Conservation (phyloP, 495 filamentous ascomycete species). For the Talaromyces thailandensis region DNA sequence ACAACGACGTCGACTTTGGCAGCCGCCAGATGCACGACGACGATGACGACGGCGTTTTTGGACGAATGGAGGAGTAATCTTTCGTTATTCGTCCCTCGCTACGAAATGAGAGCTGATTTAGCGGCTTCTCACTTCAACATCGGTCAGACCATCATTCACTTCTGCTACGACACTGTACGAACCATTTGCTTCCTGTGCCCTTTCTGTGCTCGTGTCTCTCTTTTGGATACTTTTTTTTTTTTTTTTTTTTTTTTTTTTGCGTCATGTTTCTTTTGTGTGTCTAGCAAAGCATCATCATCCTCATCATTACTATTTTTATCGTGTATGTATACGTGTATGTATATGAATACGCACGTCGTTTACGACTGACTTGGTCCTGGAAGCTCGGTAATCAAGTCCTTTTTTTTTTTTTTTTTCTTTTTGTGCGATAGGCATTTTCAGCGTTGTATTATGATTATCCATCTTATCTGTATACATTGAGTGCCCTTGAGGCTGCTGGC, state of each 20-base stretch:
- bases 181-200: background rate
- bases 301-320: background rate
- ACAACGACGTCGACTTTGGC: conserved; percentile 75
- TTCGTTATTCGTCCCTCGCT: background rate
- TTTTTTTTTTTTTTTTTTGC: background rate
- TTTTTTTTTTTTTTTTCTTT: conserved; percentile 19
- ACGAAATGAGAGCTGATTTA: background rate
- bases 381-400: conserved; percentile 20
- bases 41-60: conserved; percentile 93
- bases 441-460: background rate
- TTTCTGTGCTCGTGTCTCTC: background rate
- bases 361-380: conserved; percentile 12
- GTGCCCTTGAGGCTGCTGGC: background rate
- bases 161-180: conserved; percentile 9
- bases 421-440: conserved; percentile 11
- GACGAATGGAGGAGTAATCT: conserved; percentile 82
- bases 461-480: background rate
- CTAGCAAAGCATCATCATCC: background rate
- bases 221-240: conserved; percentile 5
- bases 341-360: background rate
- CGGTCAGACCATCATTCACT: background rate
- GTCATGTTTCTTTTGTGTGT: background rate
- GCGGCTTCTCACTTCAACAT: background rate
- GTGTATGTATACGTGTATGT: background rate
- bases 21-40: conserved; percentile 63